Conservation (phyloP, 768 basidiomycete species). For the Mycena maculata region DNA sequence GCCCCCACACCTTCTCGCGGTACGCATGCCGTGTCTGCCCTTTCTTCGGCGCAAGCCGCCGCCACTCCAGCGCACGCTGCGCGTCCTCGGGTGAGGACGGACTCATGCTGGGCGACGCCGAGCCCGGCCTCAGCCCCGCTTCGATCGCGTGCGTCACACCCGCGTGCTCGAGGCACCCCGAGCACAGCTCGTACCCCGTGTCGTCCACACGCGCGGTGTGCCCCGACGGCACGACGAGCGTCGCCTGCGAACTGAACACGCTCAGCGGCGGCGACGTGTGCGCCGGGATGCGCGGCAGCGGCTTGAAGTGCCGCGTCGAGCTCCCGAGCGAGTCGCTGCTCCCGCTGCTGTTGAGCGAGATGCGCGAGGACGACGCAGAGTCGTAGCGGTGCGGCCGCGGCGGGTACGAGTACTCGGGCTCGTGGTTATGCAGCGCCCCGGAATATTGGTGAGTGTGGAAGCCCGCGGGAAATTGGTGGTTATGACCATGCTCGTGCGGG, state of each 20-base stretch:
- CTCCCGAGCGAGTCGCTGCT: constrained; percentile 33
- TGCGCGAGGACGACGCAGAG: constrained; percentile 29
- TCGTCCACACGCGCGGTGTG: constrained; percentile 34
- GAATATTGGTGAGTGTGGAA: constrained; percentile 31
- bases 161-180: constrained; percentile 78
- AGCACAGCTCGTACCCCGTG: constrained; percentile 86
- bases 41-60: constrained; percentile 78
- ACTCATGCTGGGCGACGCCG: constrained; percentile 53
- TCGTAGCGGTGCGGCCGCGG: constrained; percentile 24
- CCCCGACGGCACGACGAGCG: constrained; percentile 25
- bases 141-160: constrained; percentile 85
- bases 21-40: constrained; percentile 88
- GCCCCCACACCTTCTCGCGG: constrained; percentile 87
- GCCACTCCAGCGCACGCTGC: constrained; percentile 65
- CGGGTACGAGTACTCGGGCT: constrained; percentile 30
- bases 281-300: constrained; percentile 34
- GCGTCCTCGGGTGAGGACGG: constrained; percentile 68
- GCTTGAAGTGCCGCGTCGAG: constrained; percentile 34
- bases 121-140: constrained; percentile 61
- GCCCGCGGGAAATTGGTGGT: neutral
- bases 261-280: constrained; percentile 1
- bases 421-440: constrained; percentile 8
- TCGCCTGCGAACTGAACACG: constrained; percentile 31
- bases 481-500: constrained; percentile 37
- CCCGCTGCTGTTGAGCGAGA: constrained; percentile 15